Evolutionary conservation across 2,329 filamentous ascomycete genomes (phyloP).

Genomic region (Arthrobotrys musiformis): DNA sequence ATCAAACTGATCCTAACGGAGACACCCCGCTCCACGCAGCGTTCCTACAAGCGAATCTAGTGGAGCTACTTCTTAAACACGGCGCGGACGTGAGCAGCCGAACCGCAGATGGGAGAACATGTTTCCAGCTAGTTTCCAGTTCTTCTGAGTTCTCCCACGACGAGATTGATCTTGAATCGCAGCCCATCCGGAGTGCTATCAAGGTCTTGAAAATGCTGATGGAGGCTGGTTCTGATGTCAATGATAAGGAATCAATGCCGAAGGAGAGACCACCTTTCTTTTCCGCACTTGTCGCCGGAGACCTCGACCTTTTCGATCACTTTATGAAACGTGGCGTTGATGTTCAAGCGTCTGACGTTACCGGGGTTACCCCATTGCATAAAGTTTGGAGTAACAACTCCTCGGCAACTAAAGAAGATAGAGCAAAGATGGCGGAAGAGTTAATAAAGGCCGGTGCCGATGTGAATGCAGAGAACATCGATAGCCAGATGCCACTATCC

Average conservation of each 20-base stretch:
- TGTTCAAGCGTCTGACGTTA: slow-evolving; percentile 12
- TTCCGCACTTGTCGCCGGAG: slow-evolving; percentile 17
- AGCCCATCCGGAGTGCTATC: slow-evolving; percentile 4
- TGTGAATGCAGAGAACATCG: slow-evolving; percentile 54
- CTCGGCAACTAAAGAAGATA: slow-evolving; percentile 20
- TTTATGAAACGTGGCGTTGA: slow-evolving; percentile 44
- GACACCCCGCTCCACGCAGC: slow-evolving; percentile 19
- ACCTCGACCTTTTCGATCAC: slow-evolving; percentile 35
- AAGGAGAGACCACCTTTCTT: slow-evolving; percentile 37
- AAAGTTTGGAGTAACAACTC: slow-evolving; percentile 27
- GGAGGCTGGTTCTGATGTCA: slow-evolving; percentile 39
- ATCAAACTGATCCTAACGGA: slow-evolving; percentile 22
- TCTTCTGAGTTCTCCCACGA: slow-evolving; percentile 1
- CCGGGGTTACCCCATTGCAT: slow-evolving; percentile 22
- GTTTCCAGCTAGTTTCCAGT: slow-evolving; percentile 19
- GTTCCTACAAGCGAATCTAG: slow-evolving; percentile 15
- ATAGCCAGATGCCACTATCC: slow-evolving; percentile 48
- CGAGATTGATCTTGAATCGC: slow-evolving; percentile 45
- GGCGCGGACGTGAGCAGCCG: slow-evolving; percentile 22
- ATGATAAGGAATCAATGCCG: slow-evolving; percentile 24
- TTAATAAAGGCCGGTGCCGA: slow-evolving; percentile 46
- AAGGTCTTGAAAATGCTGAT: slow-evolving; percentile 26
- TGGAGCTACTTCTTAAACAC: slow-evolving; percentile 33
- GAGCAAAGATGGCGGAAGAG: slow-evolving; percentile 33
- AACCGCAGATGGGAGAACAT: not conserved